Conservation (phyloP, 2,329 filamentous ascomycete species). For the Dothideomycetidae sp. region DNA sequence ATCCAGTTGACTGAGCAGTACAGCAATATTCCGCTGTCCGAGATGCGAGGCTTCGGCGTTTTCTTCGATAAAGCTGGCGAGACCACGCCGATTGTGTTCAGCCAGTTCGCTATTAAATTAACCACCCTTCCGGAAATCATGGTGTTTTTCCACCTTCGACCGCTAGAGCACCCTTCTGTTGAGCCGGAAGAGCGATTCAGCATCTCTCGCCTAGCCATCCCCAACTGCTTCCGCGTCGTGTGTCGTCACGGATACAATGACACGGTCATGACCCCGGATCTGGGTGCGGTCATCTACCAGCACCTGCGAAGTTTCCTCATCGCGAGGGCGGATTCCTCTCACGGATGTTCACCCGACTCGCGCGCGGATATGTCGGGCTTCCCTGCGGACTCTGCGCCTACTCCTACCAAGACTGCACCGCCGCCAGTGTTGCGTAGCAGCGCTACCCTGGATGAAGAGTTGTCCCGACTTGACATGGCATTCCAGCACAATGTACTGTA, state of each 20-base stretch:
- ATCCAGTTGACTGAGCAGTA: conserved; percentile 28
- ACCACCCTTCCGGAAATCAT: conserved; percentile 15
- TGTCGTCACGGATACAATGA: conserved; percentile 17
- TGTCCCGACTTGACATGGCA: conserved; percentile 14
- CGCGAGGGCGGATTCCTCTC: too few species aligned
- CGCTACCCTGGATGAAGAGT: conserved; percentile 1
- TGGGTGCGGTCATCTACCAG: conserved; percentile 15
- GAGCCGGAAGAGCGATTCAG: conserved; percentile 14
- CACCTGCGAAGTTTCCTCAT: conserved; percentile 14
- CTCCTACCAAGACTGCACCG: background rate
- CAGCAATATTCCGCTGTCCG: conserved; percentile 28
- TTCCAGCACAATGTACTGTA: conserved; percentile 15
- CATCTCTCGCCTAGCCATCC: conserved; percentile 13
- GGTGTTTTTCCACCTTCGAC: conserved; percentile 17
- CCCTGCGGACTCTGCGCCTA: background rate
- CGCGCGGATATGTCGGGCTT: conserved; percentile 1
- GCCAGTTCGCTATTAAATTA: conserved; percentile 16
- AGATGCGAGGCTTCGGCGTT: conserved; percentile 44
- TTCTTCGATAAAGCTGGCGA: conserved; percentile 68
- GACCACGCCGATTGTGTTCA: conserved; percentile 28
- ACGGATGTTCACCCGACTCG: too few species aligned
- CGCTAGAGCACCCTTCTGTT: conserved; percentile 14
- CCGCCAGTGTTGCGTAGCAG: too few species aligned
- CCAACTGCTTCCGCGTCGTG: conserved; percentile 16
- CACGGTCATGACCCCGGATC: conserved; percentile 15